These are phyloP conservation scores for Pelargonium nanum DNA, from an alignment of 345 rosid species.

Conservation along the genomic window DNA sequence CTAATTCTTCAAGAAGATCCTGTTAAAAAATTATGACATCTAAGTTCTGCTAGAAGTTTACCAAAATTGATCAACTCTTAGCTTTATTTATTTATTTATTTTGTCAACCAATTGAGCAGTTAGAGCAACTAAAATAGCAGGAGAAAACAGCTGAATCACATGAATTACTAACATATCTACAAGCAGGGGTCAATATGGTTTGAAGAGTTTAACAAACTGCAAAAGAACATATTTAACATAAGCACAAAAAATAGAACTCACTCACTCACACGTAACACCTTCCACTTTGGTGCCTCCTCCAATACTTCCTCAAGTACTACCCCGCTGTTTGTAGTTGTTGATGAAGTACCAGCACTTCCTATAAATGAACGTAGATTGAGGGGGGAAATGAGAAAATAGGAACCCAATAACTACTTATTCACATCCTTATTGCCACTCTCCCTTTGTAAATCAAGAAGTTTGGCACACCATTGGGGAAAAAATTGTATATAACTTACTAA, in stretches of 20 bases:
- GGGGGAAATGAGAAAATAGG: slow-evolving; percentile 4
- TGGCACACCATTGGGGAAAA: no score
- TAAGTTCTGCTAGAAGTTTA: slow-evolving; percentile 6
- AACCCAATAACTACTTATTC: background rate
- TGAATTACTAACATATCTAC: background rate
- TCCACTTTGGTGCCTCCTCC: slow-evolving; percentile 97
- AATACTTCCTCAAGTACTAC: slow-evolving; percentile 58
- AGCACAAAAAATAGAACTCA: slow-evolving; percentile 43
- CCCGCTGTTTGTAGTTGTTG: slow-evolving; percentile 22
- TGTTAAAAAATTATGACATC: slow-evolving; percentile 19
- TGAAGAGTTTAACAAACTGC: slow-evolving; percentile 2
- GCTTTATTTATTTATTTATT: background rate
- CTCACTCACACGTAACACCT: slow-evolving; percentile 97
- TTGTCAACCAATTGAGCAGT: background rate
- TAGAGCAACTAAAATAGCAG: slow-evolving; percentile 1
- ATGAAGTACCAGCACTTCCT: slow-evolving; percentile 37
- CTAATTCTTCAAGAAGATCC: slow-evolving; percentile 83
- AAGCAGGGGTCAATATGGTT: background rate
- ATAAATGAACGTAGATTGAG: slow-evolving; percentile 10
- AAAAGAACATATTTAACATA: slow-evolving; percentile 10
- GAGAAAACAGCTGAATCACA: background rate
- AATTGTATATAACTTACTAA: background rate
- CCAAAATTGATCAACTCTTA: background rate
- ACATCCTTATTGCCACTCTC: background rate
- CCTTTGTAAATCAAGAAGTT: background rate